A percentile compares a stretch with the other conserved stretches of the same genome.
These are phyloP conservation scores for Aspergillus sp. DNA, from an alignment of 2,329 filamentous ascomycete genomes.

Conservation along the genomic window DNA sequence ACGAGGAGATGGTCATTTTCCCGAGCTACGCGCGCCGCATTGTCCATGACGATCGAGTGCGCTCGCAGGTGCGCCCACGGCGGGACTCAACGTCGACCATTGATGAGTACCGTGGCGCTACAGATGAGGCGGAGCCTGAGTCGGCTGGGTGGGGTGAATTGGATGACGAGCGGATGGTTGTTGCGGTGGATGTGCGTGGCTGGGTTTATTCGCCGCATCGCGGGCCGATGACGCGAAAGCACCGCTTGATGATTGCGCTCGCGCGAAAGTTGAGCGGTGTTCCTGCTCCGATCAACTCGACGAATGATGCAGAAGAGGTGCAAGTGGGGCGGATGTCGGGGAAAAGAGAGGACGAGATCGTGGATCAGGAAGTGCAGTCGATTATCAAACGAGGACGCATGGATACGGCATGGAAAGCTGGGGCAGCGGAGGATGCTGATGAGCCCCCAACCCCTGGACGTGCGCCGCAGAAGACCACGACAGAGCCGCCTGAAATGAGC, in stretches of 20 bases:
- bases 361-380: constrained; percentile 71
- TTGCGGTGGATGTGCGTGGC: constrained; percentile 91
- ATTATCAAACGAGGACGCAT: constrained; percentile 73
- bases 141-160: constrained; percentile 73
- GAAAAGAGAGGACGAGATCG: constrained; percentile 62
- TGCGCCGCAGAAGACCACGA: constrained; percentile 43
- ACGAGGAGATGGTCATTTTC: constrained; percentile 92
- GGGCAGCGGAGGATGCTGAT: constrained; percentile 49
- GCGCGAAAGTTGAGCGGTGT: constrained; percentile 87
- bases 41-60: constrained; percentile 47
- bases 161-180: constrained; percentile 79
- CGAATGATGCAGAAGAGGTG: constrained; percentile 28
- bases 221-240: constrained; percentile 82
- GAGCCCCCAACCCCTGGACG: constrained; percentile 23
- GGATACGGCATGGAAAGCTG: constrained; percentile 66
- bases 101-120: constrained; percentile 40
- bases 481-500: constrained; percentile 53
- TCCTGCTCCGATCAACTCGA: constrained; percentile 58
- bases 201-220: constrained; percentile 90
- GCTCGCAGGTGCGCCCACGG: constrained; percentile 23
- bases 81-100: constrained; percentile 33
- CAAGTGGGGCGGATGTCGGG: constrained; percentile 28
- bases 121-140: constrained; percentile 62
- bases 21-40: constrained; percentile 86
- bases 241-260: constrained; percentile 80